These are phyloP conservation scores for Corylus avellana DNA, from an alignment of 306 rosid genomes.

Conservation along the genomic window DNA sequence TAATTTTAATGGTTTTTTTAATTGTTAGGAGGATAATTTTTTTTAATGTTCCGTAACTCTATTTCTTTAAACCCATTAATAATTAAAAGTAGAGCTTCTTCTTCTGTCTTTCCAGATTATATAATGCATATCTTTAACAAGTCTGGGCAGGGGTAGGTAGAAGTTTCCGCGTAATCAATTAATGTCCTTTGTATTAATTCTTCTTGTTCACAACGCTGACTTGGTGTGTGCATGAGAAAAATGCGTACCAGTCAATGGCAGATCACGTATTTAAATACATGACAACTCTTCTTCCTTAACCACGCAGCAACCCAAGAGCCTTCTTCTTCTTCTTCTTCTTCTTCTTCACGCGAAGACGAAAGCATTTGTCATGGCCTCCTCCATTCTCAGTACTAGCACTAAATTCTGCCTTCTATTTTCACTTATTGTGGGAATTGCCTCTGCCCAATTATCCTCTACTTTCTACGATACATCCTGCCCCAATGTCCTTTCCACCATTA, in stretches of 20 bases:
- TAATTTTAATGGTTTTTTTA: too few species aligned
- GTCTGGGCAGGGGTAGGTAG: too few species aligned
- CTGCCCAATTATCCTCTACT: slow-evolving; percentile 59
- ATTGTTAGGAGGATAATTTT: too few species aligned
- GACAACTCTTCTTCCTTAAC: neutral
- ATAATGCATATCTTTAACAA: too few species aligned
- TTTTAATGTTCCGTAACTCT: too few species aligned
- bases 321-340: neutral
- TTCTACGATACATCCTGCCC: slow-evolving; percentile 59
- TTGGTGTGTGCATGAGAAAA: neutral
- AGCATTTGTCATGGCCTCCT: slow-evolving; percentile 20
- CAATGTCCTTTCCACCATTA: slow-evolving; percentile 55
- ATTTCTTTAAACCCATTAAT: too few species aligned
- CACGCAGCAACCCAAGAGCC: neutral
- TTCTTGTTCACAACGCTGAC: neutral
- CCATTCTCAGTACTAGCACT: neutral
- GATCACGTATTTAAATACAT: slow-evolving; percentile 22
- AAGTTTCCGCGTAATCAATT: too few species aligned
- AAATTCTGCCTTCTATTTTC: slow-evolving; percentile 17
- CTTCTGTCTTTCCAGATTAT: too few species aligned
- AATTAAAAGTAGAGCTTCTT: too few species aligned
- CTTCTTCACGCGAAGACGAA: neutral
- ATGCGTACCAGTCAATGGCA: neutral
- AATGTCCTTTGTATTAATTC: neutral
- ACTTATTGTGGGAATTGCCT: slow-evolving; percentile 34